Conservation (phyloP, 208 protist genomes). For the Acanthamoeba comandoni region DNA sequence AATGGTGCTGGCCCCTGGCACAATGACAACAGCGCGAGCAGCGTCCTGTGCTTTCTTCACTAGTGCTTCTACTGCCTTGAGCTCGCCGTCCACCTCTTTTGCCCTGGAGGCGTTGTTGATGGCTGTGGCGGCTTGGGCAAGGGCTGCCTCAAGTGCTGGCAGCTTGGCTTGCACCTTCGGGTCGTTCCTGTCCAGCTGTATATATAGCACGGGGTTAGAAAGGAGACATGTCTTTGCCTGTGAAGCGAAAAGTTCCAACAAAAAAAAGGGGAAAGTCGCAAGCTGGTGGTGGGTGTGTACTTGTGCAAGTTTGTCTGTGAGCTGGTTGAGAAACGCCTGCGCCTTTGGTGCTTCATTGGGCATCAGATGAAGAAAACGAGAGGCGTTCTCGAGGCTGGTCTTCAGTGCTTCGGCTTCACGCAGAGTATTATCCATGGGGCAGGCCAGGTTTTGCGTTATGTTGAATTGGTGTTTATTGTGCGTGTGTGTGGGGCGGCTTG, state of each 20-base stretch:
- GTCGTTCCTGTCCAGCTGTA: slow-evolving; percentile 48
- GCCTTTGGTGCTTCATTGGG: slow-evolving; percentile 56
- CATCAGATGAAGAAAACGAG: slow-evolving; percentile 62
- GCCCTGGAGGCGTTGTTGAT: slow-evolving; percentile 26
- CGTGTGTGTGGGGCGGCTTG: neutral
- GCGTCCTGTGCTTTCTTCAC: slow-evolving; percentile 62
- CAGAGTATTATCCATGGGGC: slow-evolving; percentile 15
- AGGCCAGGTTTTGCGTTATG: neutral
- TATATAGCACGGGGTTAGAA: neutral
- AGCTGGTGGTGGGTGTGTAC: neutral
- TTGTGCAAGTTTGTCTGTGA: slow-evolving; percentile 43
- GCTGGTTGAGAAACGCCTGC: slow-evolving; percentile 46
- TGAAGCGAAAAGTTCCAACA: no score
- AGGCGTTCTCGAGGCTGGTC: slow-evolving; percentile 26
- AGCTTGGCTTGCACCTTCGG: slow-evolving; percentile 63
- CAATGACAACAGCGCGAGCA: slow-evolving; percentile 50
- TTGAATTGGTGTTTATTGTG: neutral
- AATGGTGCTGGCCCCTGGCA: neutral
- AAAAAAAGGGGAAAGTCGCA: neutral
- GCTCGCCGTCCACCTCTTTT: slow-evolving; percentile 43
- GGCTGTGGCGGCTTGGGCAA: slow-evolving; percentile 7
- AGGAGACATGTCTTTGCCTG: neutral
- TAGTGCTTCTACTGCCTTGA: slow-evolving; percentile 50
- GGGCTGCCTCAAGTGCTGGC: slow-evolving; percentile 24
- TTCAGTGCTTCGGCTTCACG: slow-evolving; percentile 47